Evolutionary conservation across 805 yeast species (phyloP), one percentile per base, ranked within the genome.

Genomic region (Millerozyma miso): DNA sequence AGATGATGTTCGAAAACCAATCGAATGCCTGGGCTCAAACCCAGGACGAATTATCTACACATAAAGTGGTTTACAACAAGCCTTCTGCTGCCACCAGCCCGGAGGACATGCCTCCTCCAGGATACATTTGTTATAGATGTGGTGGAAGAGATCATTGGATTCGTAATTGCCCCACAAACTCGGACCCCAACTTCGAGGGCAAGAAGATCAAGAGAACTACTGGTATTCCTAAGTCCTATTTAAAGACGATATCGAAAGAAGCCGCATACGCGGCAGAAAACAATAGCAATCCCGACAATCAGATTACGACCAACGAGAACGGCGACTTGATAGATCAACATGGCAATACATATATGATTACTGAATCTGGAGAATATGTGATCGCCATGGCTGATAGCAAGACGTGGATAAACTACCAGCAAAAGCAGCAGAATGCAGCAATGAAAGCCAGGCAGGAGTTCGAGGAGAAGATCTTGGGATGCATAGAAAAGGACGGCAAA

Each of bases 141-240:
- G 98, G 98, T 39, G 88, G 86, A 20, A 87, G 88, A 62, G 78
- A 77, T 46, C 99, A 93, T 62, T 91, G 95, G 89, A 91, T 93
- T 46, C 86, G 85, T 58, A 88, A 89, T 54, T 93, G 99, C 70
- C 99, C 99, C 0, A 88, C 95, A 3, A 85, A 87, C 56, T 81
- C 79, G 35, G 98, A 91, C 63, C 97, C 97, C 2, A 86, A 81
- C 53, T 89, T 89, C 76, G 98, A 91, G 58, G 96, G 96, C 15
- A 88, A 87, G 57, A 76, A 95, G 47, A 85, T 93, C 38, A 85
- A 87, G 54, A 77, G 95, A 53, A 90, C 97, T 0, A 93, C 98
- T 0, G 99, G 99, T 82, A 93, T 93, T 57, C 99, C 99, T 2
- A 85, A 84, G 63, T 84, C 95, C 29, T 88, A 88, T 62, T 78